Evolutionary conservation across 2,329 filamentous ascomycete genomes (phyloP), one percentile per base, ranked within the genome.

Genomic region (Incumbomyces delicatus): DNA sequence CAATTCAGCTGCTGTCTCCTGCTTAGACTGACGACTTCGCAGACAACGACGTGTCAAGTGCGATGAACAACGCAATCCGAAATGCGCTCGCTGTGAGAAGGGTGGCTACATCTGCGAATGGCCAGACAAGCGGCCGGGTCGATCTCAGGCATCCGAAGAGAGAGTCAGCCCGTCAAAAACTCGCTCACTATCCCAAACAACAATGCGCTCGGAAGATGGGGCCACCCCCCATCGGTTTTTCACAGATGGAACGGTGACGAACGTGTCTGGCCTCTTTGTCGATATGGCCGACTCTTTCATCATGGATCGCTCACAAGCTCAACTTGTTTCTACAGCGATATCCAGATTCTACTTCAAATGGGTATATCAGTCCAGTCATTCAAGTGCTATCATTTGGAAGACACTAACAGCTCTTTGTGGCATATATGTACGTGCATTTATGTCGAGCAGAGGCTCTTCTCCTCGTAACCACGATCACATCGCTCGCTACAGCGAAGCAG

Each of bases 1-100:
- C n/a, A 7, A 3, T 16, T 18, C 8, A n/a, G 14, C 16, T 30
- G 18, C 14, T 12, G 16, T 13, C 7, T 6, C 33, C 40, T 13
- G 33, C 3, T 4, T 16, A 42, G n/a, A 42, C 40, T 42, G 13
- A 42, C 27, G 8, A 5, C 33, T 14, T 8, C 11, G 14, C 16
- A 42, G 40, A 30, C 40, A 42, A 18, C 22, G 40, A 30, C 22
- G 40, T 5, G 40, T 42, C 27, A 42, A 42, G 16, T 42, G 40
- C 30, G 40, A 42, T 18, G 40, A 42, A 30, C 40, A 18, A 42
- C 40, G 40, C 8, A 42, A 14, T 31, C 40, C 40, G 6, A 42
- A 42, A 14, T 42, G 40, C 16, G 40, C 40, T 17, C 40, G 40
- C 16, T 42, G 74, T 74, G 68, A 58, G 63, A 27, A 55, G 61